Base-by-base conservation (phyloP, 331 rosid genomes). In the Malus hybrid region DNA sequence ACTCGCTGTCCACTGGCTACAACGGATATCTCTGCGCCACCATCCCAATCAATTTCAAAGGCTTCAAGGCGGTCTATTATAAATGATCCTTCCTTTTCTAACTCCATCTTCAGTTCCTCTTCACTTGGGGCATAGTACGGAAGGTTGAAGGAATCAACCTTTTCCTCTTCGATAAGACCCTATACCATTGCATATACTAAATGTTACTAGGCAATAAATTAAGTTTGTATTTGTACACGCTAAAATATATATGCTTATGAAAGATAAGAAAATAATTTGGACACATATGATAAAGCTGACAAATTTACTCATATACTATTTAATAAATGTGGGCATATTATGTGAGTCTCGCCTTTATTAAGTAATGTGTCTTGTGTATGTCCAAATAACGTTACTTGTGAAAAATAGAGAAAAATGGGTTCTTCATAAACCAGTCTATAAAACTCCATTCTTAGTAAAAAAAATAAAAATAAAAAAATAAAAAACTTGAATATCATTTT, bases 61-160 rank as follows among this genome's bases (percentile, higher is more conserved):
- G 75, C 84, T 68, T 86, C 85, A 1, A 76, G 44, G 0, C 33
- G 28, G n/a, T 89, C 82, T 65, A 90, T 15, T 15, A 26, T 6
- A 77, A 94, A 94, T 3, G 97, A 94, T 6, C 92, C 93, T 68
- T 94, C 92, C 20, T 85, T 85, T 53, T 82, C 63, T 29, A 85
- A 20, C 84, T 66, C 95, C 19, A 6, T 1, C 22, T 72, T 77
- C 78, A 94, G 0, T 73, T 94, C 92, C 30, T 84, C 88, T 10
- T 82, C 56, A 75, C 44, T 82, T 3, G 93, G 94, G 0, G 90
- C 93, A 48, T 88, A 93, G 72, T 87, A 87, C 0, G 96, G 95
- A 3, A 88, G 87, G 24, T 93, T 82, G 71, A 93, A 93, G 3
- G 81, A 82, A 66, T 93, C 91, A 2, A 93, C 87, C 64, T 84